Evolutionary conservation across 352 stramenopile genomes (phyloP), one percentile per base, ranked within the genome.

Genomic region (Pythium biforme): DNA sequence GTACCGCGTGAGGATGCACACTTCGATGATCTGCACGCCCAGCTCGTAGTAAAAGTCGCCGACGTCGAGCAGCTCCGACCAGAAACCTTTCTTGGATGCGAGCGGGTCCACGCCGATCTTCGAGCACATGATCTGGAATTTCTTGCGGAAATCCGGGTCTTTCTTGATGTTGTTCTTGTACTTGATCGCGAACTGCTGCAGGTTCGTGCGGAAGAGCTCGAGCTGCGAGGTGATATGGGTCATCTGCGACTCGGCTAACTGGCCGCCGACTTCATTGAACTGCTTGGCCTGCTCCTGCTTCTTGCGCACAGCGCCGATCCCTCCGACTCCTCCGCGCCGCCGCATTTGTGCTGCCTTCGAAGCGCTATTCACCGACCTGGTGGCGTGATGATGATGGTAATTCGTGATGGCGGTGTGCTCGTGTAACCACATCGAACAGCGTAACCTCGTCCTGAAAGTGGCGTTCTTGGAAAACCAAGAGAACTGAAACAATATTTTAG

Each of bases 11-110:
- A 97, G 79, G 62, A 99, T 95, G 68, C 97, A 98, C 33, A 99
- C 90, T 69, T 99, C 96, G 37, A 98, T 97, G 63, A 99, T 98
- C 74, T 99, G 98, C 25, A 99, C 94, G 6, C 94, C 92, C n/a
- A 99, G 77, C 69, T 99, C 97, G 75, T 99, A 99, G 81, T 99
- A 99, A 72, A 99, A 99, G 61, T 99, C 96, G 12, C 97, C 97
- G 43, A 99, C 95, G 23, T 98, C 97, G 12, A 99, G 82, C 20
- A 98, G 67, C 70, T 97, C 89, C 15, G 88, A 96, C 98, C 97
- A 99, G 68, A 99, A 99, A 2, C 92, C 94, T 68, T 99, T 99
- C 73, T 98, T 97, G 4, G 94, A 98, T 1, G 94, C 90, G 9
- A 99, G 77, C 2, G 97, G 97, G 75, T 99, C 98, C 11, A 99